phyloP scores from a whole-genome alignment of 345 rosid species.

The Camelina sativa region DNA sequence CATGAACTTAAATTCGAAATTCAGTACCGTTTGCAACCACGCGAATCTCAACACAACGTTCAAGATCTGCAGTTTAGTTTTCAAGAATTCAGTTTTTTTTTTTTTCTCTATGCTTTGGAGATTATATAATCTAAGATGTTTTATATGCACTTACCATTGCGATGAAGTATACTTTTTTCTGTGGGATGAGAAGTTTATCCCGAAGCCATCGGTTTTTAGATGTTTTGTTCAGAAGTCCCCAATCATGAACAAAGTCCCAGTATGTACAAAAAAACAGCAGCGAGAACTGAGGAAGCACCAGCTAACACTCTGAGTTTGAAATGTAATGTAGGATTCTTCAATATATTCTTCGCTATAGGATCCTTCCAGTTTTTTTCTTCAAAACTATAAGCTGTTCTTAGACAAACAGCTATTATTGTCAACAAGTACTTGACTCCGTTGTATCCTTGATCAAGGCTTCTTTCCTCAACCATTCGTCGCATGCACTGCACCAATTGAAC shows the following conservation, averaged over 20 bases:
- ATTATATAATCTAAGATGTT: background rate
- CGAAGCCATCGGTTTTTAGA: constrained; percentile 67
- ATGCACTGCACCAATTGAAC: constrained; percentile 50
- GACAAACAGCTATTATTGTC: constrained; percentile 57
- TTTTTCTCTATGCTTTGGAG: background rate
- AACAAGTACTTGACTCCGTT: constrained; percentile 62
- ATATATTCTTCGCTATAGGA: background rate
- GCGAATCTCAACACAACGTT: constrained; percentile 62
- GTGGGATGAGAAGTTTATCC: constrained; percentile 62
- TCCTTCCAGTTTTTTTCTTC: constrained; percentile 13
- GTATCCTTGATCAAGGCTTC: constrained; percentile 49
- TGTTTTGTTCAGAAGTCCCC: constrained; percentile 64
- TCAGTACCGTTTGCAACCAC: constrained; percentile 64
- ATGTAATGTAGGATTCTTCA: background rate
- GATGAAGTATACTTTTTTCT: constrained; percentile 59
- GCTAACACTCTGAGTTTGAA: constrained; percentile 47
- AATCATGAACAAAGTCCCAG: constrained; percentile 70
- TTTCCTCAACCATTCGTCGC: constrained; percentile 62
- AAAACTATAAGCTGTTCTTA: constrained; percentile 48
- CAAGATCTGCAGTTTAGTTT: constrained; percentile 43
- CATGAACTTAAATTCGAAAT: constrained; percentile 42
- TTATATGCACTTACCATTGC: constrained; percentile 58
- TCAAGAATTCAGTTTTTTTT: constrained; percentile 7
- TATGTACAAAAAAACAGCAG: constrained; percentile 49
- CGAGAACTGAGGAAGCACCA: constrained; percentile 55